Evolutionary conservation across 371 early-diverging fungal genomes (phyloP).

Genomic region (Apophysomyces elegans): DNA sequence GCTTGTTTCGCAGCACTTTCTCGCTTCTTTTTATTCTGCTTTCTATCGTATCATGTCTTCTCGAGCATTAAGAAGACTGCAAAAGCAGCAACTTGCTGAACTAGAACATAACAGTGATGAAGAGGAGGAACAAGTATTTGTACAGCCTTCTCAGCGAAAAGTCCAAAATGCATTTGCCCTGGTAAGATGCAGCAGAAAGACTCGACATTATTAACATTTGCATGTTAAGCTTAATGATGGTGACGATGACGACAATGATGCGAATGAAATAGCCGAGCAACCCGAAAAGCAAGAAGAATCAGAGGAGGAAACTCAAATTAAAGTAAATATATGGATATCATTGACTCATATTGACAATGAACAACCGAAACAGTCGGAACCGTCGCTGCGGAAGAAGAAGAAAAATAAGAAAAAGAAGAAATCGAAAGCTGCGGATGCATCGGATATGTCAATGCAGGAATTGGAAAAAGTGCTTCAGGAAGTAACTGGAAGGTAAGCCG

Average conservation of each 20-base stretch:
- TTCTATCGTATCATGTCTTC: constrained; percentile 38
- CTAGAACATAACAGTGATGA: constrained; percentile 14
- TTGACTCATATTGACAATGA: no score
- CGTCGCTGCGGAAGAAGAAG: constrained; percentile 38
- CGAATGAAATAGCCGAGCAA: constrained; percentile 40
- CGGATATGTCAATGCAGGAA: constrained; percentile 65
- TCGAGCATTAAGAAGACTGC: constrained; percentile 47
- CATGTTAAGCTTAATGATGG: constrained; percentile 38
- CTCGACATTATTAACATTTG: neutral
- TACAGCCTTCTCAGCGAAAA: constrained; percentile 12
- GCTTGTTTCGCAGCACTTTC: neutral
- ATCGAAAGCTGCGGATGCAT: constrained; percentile 34
- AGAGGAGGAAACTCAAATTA: constrained; percentile 14
- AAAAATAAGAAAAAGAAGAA: constrained; percentile 55
- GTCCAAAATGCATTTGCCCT: constrained; percentile 71
- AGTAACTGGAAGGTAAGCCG: constrained; percentile 52
- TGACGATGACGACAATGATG: constrained; percentile 37
- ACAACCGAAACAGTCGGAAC: no score
- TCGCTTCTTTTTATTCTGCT: neutral
- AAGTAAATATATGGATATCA: neutral
- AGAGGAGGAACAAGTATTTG: constrained; percentile 39
- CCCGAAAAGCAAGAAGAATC: constrained; percentile 2
- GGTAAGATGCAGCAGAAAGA: constrained; percentile 33
- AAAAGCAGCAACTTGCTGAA: constrained; percentile 37
- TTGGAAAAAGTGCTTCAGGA: constrained; percentile 64